These are phyloP conservation scores for Dendrobium chrysotoxum DNA, from an alignment of 106 monocot species.

Conservation along the genomic window DNA sequence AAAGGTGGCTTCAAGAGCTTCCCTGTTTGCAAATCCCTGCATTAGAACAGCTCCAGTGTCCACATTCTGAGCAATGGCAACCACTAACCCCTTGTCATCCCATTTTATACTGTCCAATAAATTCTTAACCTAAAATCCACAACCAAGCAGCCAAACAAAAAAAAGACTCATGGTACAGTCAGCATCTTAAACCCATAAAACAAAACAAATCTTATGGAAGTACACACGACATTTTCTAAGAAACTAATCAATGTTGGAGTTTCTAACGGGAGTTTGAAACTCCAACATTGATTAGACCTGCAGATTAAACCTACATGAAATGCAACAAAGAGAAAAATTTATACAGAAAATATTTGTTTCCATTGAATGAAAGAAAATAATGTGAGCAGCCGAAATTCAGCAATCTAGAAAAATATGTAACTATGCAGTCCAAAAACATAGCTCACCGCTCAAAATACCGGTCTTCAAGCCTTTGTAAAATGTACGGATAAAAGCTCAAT, in stretches of 20 bases:
- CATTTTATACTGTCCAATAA: slow-evolving; percentile 74
- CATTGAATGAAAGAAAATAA: background rate
- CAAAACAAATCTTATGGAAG: background rate
- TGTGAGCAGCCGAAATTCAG: background rate
- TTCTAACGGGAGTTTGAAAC: background rate
- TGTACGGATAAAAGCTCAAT: background rate
- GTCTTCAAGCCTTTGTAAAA: too few species aligned
- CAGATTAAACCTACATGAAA: background rate
- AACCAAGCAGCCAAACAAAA: too few species aligned
- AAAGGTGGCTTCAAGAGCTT: slow-evolving; percentile 74
- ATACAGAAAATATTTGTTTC: background rate
- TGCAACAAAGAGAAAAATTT: background rate
- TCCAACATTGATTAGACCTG: too few species aligned
- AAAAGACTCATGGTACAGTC: background rate
- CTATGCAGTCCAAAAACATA: background rate
- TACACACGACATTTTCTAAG: too few species aligned
- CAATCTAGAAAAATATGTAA: background rate
- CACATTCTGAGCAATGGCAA: slow-evolving; percentile 88
- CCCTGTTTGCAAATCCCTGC: slow-evolving; percentile 93
- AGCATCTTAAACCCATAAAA: background rate
- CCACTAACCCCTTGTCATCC: slow-evolving; percentile 81
- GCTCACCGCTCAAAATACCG: background rate
- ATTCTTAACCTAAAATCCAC: slow-evolving; percentile 33
- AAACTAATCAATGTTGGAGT: background rate
- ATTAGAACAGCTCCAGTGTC: slow-evolving; percentile 95